These are phyloP conservation scores for Curvularia sp. DNA, from an alignment of 2,329 filamentous ascomycete species.

Conservation along the genomic window DNA sequence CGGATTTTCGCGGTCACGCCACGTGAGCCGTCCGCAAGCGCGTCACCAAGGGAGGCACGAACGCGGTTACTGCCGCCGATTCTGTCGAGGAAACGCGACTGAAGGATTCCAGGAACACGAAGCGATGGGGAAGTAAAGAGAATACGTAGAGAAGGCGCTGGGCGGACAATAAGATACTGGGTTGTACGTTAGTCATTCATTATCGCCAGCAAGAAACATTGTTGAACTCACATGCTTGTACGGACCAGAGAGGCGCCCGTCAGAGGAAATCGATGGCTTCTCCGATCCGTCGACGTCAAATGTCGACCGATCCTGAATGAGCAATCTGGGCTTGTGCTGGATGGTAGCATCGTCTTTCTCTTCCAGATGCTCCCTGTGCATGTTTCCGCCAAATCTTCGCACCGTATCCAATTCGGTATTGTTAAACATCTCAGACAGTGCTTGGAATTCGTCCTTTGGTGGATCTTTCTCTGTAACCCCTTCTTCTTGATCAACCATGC, in stretches of 20 bases:
- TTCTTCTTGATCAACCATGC: conserved; percentile 53
- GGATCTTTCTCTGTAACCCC: conserved; percentile 38
- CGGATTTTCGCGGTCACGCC: conserved; percentile 77
- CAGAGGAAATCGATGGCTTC: conserved; percentile 24
- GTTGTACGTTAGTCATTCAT: conserved; percentile 14
- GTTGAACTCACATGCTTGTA: conserved; percentile 62
- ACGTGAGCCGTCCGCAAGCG: conserved; percentile 68
- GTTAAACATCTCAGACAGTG: conserved; percentile 74
- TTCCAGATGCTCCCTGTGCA: conserved; percentile 63
- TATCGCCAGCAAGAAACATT: background rate
- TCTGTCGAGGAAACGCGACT: conserved; percentile 57
- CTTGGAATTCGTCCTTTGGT: conserved; percentile 68
- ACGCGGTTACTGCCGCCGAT: conserved; percentile 60
- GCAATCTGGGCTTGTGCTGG: conserved; percentile 53
- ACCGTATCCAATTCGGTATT: conserved; percentile 70
- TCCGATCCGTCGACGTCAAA: conserved; percentile 35
- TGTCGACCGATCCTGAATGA: conserved; percentile 57
- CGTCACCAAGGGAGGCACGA: conserved; percentile 62
- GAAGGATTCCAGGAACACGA: conserved; percentile 58
- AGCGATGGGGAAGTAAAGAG: conserved; percentile 59
- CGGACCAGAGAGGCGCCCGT: conserved; percentile 54
- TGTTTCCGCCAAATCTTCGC: conserved; percentile 67
- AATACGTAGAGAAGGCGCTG: conserved; percentile 57
- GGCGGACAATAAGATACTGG: conserved; percentile 58
- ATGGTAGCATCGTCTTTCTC: conserved; percentile 54